Evolutionary conservation across 345 rosid species (phyloP), one percentile per base, ranked within the genome.

Genomic region (Salix koriyanagi): DNA sequence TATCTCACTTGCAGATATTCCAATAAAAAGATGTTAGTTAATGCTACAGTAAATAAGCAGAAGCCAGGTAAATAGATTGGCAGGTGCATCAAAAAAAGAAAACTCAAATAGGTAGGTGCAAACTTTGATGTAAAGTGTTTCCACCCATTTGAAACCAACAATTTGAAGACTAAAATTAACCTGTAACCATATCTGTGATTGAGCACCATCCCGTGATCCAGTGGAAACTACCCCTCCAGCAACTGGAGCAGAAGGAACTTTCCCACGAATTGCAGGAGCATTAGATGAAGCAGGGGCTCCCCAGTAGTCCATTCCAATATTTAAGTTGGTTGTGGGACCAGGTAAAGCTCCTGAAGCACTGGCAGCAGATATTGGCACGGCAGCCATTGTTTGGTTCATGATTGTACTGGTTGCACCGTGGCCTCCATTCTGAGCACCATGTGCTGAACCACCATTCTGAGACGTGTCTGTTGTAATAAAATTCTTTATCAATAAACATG

Each of bases 251-350:
- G 91, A 81, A 78, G 97, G 86, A 81, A 87, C 92, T 79, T 93
- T 90, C 64, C 92, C 96, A 41, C 83, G 90, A 73, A 93, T 80
- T 69, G 87, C 91, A 72, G 97, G 91, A 32, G 90, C 82, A 73
- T 74, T 74, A 32, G 91, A 56, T 74, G 94, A 81, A 75, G 92
- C 84, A 74, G 94, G 91, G 69, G 91, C 85, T 65, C 97, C 97
- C 99, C 99, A 96, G 62, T 90, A 96, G 67, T 96, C 99, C 99
- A 93, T 96, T 76, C 99, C 99, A 84, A 96, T 92, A 80, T 96
- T 94, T 79, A 96, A 87, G 84, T 91, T 96, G 72, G 98, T 93
- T 3, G 99, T 78, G 37, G 99, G 99, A 18, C 94, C 94, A 48
- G 94, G 90, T 85, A 89, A 81, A 64, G 86, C 89, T 73, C 80